A percentile compares a stretch with the other conserved stretches of the same genome.
phyloP scores from a whole-genome alignment of 768 basidiomycete species.

The Cyathus striatus region DNA sequence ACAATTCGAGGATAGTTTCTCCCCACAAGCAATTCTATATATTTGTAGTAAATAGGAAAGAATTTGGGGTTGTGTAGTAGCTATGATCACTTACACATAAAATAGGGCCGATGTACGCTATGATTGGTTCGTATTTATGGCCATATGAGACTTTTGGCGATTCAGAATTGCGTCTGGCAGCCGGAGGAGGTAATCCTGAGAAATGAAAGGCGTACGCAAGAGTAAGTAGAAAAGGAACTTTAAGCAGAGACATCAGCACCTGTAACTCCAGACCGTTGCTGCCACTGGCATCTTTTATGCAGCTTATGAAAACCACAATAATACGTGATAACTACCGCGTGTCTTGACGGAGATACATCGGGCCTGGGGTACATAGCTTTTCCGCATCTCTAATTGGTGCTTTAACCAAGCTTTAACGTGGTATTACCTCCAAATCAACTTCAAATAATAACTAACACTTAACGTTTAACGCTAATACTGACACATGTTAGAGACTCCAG shows the following conservation, averaged over 20 bases:
- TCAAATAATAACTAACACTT: too few species aligned
- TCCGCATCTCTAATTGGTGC: too few species aligned
- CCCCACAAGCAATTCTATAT: not conserved
- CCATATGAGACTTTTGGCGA: not conserved
- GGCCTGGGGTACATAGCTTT: too few species aligned
- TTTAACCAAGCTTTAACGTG: too few species aligned
- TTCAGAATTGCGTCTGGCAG: not conserved
- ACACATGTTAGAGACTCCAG: too few species aligned
- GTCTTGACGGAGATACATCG: too few species aligned
- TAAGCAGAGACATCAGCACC: conserved; percentile 5
- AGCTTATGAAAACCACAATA: too few species aligned
- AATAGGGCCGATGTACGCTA: not conserved
- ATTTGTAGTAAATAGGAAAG: not conserved
- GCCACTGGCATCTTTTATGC: too few species aligned
- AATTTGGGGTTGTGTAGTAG: not conserved
- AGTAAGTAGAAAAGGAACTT: conserved; percentile 5
- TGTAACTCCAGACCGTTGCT: too few species aligned
- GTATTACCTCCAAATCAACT: too few species aligned
- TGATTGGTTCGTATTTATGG: not conserved
- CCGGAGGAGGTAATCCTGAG: not conserved
- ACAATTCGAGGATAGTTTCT: not conserved
- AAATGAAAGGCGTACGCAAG: conserved; percentile 2
- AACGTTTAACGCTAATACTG: too few species aligned
- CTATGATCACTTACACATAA: not conserved
- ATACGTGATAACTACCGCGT: too few species aligned